Evolutionary conservation across 352 stramenopile genomes (phyloP).

Genomic region (Phytophthora boehmeriae): DNA sequence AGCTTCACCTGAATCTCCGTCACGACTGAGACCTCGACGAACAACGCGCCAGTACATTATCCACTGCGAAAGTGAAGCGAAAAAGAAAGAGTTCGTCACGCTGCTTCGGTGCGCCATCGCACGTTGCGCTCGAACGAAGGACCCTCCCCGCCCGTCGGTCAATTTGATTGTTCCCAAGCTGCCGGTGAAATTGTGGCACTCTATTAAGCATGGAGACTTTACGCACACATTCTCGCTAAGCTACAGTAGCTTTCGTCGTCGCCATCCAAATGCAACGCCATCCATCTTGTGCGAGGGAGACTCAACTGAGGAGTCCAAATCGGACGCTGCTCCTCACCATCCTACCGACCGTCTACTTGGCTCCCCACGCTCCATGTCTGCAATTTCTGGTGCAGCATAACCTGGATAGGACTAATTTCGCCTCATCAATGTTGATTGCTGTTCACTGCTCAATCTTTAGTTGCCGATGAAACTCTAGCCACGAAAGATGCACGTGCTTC

Average conservation of each 20-base stretch:
- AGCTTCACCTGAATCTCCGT: conserved; percentile 8
- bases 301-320: conserved; percentile 21
- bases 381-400: conserved; percentile 24
- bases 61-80: conserved; percentile 42
- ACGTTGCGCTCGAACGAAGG: conserved; percentile 22
- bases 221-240: conserved; percentile 18
- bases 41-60: conserved; percentile 53
- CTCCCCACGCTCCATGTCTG: conserved; percentile 7
- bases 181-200: conserved; percentile 33
- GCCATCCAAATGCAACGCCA: conserved; percentile 6
- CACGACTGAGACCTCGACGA: conserved; percentile 31
- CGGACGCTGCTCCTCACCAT: conserved; percentile 11
- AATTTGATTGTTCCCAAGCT: conserved; percentile 15
- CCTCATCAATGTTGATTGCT: not conserved
- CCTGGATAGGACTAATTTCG: not conserved
- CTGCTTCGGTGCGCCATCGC: conserved; percentile 41
- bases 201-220: conserved; percentile 28
- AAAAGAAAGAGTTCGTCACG: conserved; percentile 42
- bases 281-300: conserved; percentile 4
- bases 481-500: not conserved
- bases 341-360: conserved; percentile 26
- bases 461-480: too few species aligned
- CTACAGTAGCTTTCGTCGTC: conserved; percentile 19
- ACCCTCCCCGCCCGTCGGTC: conserved; percentile 10
- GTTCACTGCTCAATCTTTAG: not conserved